phyloP scores from a whole-genome alignment of 192 early-diverging fungal genomes.

The Linnemannia elongata region DNA sequence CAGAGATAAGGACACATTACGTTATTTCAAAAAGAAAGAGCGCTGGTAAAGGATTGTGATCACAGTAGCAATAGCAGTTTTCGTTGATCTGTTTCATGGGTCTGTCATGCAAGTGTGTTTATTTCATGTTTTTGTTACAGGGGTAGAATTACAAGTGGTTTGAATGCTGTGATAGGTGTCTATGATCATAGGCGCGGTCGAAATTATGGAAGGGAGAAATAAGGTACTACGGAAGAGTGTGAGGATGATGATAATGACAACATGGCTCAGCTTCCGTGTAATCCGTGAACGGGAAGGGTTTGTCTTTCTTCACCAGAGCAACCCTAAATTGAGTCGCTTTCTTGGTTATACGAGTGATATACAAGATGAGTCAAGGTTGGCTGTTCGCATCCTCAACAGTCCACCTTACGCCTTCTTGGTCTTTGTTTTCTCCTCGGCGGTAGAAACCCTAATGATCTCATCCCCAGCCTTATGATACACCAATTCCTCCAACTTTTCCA shows the following conservation, averaged over 20 bases:
- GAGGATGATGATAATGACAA: neutral
- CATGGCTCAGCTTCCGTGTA: neutral
- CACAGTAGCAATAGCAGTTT: too few relatives aligned
- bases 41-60: too few relatives aligned
- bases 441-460: conserved; percentile 24
- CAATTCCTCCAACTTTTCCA: conserved; percentile 57
- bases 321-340: neutral
- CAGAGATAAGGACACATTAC: too few relatives aligned
- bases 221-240: too few relatives aligned
- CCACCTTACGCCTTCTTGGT: neutral
- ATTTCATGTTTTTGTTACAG: neutral
- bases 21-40: too few relatives aligned
- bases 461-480: conserved; percentile 58
- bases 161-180: neutral
- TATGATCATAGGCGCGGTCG: neutral
- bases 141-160: neutral
- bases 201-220: neutral
- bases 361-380: neutral
- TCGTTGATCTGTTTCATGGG: neutral
- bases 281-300: neutral
- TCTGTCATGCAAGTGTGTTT: neutral
- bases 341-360: neutral
- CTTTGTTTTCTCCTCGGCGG: neutral
- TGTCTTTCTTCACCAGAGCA: neutral
- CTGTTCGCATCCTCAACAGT: neutral